Evolutionary conservation across 345 rosid species (phyloP).

Genomic region (Bretschneidera sinensis): DNA sequence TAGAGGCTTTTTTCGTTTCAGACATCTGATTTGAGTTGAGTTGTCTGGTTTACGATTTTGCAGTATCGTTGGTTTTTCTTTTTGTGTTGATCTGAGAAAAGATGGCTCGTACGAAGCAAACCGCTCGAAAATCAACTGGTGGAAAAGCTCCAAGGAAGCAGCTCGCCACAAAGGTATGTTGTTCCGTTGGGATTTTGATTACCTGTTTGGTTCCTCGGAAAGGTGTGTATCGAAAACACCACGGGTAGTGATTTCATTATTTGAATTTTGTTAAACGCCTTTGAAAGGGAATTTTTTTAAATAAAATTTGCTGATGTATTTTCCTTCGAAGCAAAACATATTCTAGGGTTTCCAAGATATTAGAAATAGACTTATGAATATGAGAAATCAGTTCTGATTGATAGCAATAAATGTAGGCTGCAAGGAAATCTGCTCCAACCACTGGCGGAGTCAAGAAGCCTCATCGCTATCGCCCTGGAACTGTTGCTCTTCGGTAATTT

Average conservation of each 20-base stretch:
- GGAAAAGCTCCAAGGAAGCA: slow-evolving; percentile 74
- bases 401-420: slow-evolving; percentile 33
- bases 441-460: slow-evolving; percentile 76
- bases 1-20: neutral
- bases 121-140: slow-evolving; percentile 59
- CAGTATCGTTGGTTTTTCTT: neutral
- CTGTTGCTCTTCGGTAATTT: slow-evolving; percentile 65
- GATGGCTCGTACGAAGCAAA: slow-evolving; percentile 21
- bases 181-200: neutral
- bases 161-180: slow-evolving; percentile 52
- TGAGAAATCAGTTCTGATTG: neutral
- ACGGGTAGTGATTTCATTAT: no score
- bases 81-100: neutral
- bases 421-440: slow-evolving; percentile 68
- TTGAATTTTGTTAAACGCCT: no score
- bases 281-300: no score
- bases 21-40: no score
- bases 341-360: neutral
- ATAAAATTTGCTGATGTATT: no score
- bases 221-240: no score
- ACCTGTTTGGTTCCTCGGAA: no score
- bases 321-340: neutral
- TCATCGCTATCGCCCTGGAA: slow-evolving; percentile 68
- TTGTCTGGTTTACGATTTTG: neutral
- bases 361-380: no score